Percentiles rank a stretch among this genome's conserved stretches.
Conservation (phyloP, 1,139 yeast species). For the Casaregolazyma suthepensis region DNA sequence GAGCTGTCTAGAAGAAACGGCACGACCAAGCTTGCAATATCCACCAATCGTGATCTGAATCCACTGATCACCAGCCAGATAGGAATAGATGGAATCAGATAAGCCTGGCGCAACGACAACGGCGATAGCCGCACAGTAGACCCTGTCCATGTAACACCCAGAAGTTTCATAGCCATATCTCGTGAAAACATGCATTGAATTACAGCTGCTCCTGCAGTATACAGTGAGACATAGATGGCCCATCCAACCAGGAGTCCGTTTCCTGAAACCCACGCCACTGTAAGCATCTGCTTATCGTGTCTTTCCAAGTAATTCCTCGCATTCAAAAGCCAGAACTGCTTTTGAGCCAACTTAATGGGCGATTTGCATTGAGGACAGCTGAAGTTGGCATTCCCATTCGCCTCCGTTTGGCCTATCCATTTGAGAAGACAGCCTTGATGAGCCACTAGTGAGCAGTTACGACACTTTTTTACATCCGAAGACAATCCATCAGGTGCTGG, state of each 20-base stretch:
- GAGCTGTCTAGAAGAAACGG: constrained; percentile 23
- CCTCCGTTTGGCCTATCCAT: constrained; percentile 38
- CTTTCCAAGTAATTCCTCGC: constrained; percentile 25
- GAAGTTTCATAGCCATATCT: constrained; percentile 26
- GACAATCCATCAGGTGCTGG: constrained; percentile 28
- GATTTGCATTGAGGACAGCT: constrained; percentile 44
- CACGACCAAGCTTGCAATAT: constrained; percentile 16
- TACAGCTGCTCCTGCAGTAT: constrained; percentile 32
- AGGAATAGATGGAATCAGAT: constrained; percentile 25
- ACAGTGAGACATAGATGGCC: constrained; percentile 25
- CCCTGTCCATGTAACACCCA: constrained; percentile 22
- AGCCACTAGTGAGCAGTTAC: constrained; percentile 38
- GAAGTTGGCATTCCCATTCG: constrained; percentile 18
- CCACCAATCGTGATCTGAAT: constrained; percentile 16
- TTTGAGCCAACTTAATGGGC: constrained; percentile 27
- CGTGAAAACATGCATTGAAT: constrained; percentile 33
- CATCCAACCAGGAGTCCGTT: constrained; percentile 22
- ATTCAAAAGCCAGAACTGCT: constrained; percentile 25
- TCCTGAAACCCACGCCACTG: constrained; percentile 28
- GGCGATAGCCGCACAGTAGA: constrained; percentile 17
- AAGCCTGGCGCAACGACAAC: constrained; percentile 20
- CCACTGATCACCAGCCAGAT: constrained; percentile 22
- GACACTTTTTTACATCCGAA: constrained; percentile 35
- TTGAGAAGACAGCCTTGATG: constrained; percentile 41
- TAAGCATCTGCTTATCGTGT: constrained; percentile 16